Evolutionary conservation across 2,329 filamentous ascomycete genomes (phyloP), one percentile per base, ranked within the genome.

Genomic region (Didymellaceae sp.): DNA sequence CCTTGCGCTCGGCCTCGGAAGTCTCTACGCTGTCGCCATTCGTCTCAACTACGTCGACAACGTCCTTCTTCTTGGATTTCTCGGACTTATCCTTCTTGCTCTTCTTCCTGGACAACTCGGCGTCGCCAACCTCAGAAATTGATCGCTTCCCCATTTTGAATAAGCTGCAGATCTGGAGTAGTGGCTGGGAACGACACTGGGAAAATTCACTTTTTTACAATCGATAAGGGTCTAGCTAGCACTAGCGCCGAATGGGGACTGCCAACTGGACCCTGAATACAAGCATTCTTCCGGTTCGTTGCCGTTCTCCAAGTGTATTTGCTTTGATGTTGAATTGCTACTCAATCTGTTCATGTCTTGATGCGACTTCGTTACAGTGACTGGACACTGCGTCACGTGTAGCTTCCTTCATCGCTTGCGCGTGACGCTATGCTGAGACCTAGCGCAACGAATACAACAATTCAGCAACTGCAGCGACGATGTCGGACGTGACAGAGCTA

Each of bases 1-100:
- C 74, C 58, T 77, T 78, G 35, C 70, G 71, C 59, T 74, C 74
- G 3, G 71, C 75, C 59, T 77, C 68, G 6, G 55, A 56, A 11
- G 46, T 30, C 16, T 48, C 59, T 57, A 58, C 50, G 24, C 35
- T 52, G 38, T 39, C 61, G 35, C 56, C 62, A 52, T 65, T 62
- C 10, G 57, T 49, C 42, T 63, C 61, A 17, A 54, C 43, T n/a
- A 57, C 63, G 25, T 57, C 59, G 11, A 45, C 41, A 5, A 46
- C 44, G 22, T 57, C 46, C 7, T 55, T 45, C 45, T 63, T 67
- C 22, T 55, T 57, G 18, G 57, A 47, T 53, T 67, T 69, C 38
- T 69, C 66, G 40, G 58, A 66, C 52, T 71, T 72, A 43, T 71
- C 67, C 38, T 72, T 73, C 16, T 64, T 63, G 55, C 69, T 73